Conservation (phyloP, 1,139 yeast species). For the Magnusiomyces suaveolens region DNA sequence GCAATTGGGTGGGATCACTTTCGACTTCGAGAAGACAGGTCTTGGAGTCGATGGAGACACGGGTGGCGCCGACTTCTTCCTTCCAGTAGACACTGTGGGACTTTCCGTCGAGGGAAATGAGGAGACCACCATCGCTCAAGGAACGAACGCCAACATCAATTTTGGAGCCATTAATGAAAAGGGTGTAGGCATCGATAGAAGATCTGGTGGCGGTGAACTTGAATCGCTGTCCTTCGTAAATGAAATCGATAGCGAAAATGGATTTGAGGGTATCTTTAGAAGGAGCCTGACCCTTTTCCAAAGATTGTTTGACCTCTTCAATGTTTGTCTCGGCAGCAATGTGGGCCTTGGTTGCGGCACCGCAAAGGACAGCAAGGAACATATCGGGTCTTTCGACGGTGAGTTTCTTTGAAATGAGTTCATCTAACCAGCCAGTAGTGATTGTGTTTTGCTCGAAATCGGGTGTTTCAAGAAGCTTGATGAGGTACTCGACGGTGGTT, state of each 20-base stretch:
- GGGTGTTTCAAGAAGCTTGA: constrained; percentile 88
- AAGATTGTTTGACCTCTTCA: constrained; percentile 55
- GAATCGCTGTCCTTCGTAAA: constrained; percentile 86
- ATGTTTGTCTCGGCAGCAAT: constrained; percentile 65
- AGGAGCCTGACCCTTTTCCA: constrained; percentile 95
- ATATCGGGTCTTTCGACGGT: constrained; percentile 97
- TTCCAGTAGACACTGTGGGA: constrained; percentile 96
- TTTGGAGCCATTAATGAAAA: constrained; percentile 88
- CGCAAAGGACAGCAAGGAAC: constrained; percentile 82
- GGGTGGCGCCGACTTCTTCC: constrained; percentile 94
- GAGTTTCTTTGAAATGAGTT: constrained; percentile 79
- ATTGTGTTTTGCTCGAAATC: constrained; percentile 93
- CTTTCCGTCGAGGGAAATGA: constrained; percentile 80
- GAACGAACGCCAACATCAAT: constrained; percentile 79
- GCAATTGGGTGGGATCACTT: constrained; percentile 95
- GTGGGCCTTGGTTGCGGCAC: constrained; percentile 93
- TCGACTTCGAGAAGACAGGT: constrained; percentile 89
- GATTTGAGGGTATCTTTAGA: constrained; percentile 70
- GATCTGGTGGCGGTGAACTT: constrained; percentile 94
- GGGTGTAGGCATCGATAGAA: constrained; percentile 70
- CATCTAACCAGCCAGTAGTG: constrained; percentile 98
- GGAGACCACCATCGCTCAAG: constrained; percentile 87
- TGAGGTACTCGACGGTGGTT: constrained; percentile 93
- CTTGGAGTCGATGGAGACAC: constrained; percentile 88
- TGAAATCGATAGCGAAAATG: constrained; percentile 85